phyloP scores from a whole-genome alignment of 139 green algal genomes.

The Coelastrella sp. region DNA sequence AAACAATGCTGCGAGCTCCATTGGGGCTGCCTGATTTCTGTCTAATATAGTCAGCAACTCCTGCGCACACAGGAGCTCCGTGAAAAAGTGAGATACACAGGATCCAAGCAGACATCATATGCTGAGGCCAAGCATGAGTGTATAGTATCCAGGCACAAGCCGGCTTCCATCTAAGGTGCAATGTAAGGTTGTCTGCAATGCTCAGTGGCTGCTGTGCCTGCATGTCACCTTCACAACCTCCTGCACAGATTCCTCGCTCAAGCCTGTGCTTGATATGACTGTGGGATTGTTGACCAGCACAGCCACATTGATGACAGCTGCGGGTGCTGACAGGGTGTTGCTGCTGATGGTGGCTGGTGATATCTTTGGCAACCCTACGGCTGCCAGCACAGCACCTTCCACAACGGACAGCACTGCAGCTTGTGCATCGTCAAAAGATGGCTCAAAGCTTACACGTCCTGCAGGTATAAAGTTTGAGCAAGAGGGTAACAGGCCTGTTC shows the following conservation, averaged over 20 bases:
- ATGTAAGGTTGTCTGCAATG: not conserved
- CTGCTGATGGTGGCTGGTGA: constrained; percentile 48
- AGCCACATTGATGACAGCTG: not conserved
- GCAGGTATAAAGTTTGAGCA: not conserved
- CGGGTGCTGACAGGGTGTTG: constrained; percentile 5
- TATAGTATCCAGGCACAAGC: not conserved
- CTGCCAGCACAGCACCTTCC: constrained; percentile 60
- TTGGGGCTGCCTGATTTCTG: constrained; percentile 59
- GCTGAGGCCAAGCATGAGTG: not conserved
- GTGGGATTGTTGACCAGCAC: constrained; percentile 11
- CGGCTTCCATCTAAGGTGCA: no score
- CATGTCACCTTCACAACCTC: constrained; percentile 47
- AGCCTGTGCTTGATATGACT: constrained; percentile 58
- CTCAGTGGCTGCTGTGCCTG: not conserved
- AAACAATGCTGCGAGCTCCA: constrained; percentile 67
- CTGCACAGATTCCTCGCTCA: constrained; percentile 63
- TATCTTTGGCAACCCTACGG: constrained; percentile 64
- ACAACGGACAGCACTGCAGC: constrained; percentile 60
- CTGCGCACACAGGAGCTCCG: constrained; percentile 28
- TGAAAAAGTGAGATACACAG: no score
- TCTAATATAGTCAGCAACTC: constrained; percentile 58
- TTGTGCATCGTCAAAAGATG: constrained; percentile 70
- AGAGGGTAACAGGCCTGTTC: not conserved
- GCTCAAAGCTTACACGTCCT: constrained; percentile 61
- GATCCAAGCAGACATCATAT: no score